phyloP scores from a whole-genome alignment of 2,329 filamentous ascomycete species.

The Monilinia fructicola region DNA sequence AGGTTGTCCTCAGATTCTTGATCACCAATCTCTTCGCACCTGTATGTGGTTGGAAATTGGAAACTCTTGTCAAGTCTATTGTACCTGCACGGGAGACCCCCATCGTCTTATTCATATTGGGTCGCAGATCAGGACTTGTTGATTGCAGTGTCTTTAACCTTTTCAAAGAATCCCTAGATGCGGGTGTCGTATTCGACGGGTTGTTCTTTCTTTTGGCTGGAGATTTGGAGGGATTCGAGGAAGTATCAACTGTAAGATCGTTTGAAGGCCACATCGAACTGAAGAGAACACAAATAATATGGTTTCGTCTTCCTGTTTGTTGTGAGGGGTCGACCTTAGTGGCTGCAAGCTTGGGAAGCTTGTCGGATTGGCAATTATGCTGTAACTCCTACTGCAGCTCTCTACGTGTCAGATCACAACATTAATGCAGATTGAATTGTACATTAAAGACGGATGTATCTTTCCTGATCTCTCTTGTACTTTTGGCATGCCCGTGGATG shows the following conservation, averaged over 20 bases:
- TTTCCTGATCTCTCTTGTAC: neutral
- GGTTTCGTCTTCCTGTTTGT: constrained; percentile 17
- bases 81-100: constrained; percentile 27
- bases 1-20: constrained; percentile 77
- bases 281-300: constrained; percentile 32
- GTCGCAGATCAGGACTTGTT: constrained; percentile 24
- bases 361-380: constrained; percentile 15
- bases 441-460: neutral
- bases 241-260: constrained; percentile 32
- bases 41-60: constrained; percentile 65
- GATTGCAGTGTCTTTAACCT: constrained; percentile 74
- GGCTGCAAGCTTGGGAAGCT: constrained; percentile 13
- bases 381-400: constrained; percentile 15
- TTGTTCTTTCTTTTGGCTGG: constrained; percentile 29
- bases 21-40: constrained; percentile 88
- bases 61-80: constrained; percentile 34
- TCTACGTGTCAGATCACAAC: constrained; percentile 20
- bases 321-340: constrained; percentile 24
- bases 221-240: constrained; percentile 25
- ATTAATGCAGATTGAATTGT: constrained; percentile 17
- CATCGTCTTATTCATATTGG: constrained; percentile 34
- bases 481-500: constrained; percentile 4
- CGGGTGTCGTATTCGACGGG: neutral
- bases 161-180: constrained; percentile 51
- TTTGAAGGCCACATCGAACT: constrained; percentile 39